These are phyloP conservation scores for Diutina rugosa DNA, from an alignment of 1,139 yeast genomes.

Conservation along the genomic window DNA sequence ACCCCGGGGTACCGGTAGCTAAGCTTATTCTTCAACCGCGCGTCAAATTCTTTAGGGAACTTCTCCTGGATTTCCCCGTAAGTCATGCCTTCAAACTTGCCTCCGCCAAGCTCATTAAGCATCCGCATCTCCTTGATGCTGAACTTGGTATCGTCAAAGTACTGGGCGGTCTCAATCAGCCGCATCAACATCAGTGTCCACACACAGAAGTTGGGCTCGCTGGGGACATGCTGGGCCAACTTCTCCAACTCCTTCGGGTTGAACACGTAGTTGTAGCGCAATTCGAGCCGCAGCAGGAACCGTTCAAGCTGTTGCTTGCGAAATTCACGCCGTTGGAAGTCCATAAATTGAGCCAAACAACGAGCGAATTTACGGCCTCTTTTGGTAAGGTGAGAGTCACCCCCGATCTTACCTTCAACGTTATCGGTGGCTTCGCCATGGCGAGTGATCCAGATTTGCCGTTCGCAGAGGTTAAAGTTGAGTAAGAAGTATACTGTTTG, in stretches of 20 bases:
- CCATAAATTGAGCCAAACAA: constrained; percentile 65
- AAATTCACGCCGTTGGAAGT: constrained; percentile 58
- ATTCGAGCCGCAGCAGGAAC: constrained; percentile 30
- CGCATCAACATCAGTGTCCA: constrained; percentile 87
- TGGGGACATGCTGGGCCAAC: constrained; percentile 26
- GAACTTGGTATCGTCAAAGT: constrained; percentile 60
- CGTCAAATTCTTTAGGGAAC: constrained; percentile 67
- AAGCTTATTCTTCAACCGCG: constrained; percentile 64
- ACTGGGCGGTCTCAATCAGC: constrained; percentile 64
- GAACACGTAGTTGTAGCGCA: constrained; percentile 16
- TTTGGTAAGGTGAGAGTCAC: constrained; percentile 70
- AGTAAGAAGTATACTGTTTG: constrained; percentile 84
- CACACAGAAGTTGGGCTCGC: constrained; percentile 68
- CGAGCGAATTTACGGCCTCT: constrained; percentile 67
- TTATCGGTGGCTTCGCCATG: constrained; percentile 91
- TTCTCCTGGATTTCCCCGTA: constrained; percentile 58
- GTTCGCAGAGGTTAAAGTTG: constrained; percentile 79
- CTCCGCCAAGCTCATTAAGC: constrained; percentile 90
- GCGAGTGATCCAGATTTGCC: constrained; percentile 91
- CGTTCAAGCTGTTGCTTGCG: constrained; percentile 48
- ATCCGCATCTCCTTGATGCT: constrained; percentile 83
- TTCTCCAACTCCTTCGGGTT: constrained; percentile 7
- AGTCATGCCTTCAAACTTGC: constrained; percentile 85
- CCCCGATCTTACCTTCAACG: constrained; percentile 80
- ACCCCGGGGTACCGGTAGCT: constrained; percentile 88